phyloP scores from a whole-genome alignment of 305 asterid genomes.

The Caryopteris hybrid region DNA sequence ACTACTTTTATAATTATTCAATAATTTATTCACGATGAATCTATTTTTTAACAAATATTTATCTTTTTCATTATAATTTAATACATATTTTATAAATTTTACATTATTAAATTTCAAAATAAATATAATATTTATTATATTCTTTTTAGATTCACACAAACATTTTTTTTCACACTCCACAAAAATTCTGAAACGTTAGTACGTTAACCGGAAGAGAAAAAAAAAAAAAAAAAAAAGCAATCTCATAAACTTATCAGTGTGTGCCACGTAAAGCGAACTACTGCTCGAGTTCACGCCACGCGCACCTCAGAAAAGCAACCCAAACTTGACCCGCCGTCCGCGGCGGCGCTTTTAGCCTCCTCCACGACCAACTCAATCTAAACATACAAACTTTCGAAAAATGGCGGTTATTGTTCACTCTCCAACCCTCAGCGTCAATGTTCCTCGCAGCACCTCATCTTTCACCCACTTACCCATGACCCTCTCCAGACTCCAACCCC shows the following conservation, averaged over 20 bases:
- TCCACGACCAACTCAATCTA: conserved; percentile 25
- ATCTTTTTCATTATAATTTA: no score
- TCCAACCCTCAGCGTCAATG: conserved; percentile 49
- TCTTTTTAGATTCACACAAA: no score
- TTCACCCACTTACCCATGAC: conserved; percentile 44
- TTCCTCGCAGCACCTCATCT: conserved; percentile 34
- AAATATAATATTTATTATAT: no score
- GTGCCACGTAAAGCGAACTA: conserved; percentile 30
- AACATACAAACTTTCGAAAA: conserved; percentile 1
- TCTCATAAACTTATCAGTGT: conserved; percentile 18
- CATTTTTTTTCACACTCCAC: no score
- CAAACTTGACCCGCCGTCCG: conserved; percentile 24
- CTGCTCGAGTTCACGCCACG: conserved; percentile 14
- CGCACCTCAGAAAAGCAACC: conserved; percentile 6
- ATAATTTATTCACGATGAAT: no score
- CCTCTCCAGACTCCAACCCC: conserved; percentile 44
- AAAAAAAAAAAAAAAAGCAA: not conserved
- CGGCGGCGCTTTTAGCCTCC: conserved; percentile 59
- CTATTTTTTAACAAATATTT: no score
- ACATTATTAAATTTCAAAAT: no score
- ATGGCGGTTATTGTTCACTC: conserved; percentile 46
- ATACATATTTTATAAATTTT: no score
- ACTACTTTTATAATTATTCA: no score
- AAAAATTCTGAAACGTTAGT: no score
- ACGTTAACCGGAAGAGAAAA: no score